phyloP scores from a whole-genome alignment of 192 early-diverging fungal species.

The Backusella psychrophila region DNA sequence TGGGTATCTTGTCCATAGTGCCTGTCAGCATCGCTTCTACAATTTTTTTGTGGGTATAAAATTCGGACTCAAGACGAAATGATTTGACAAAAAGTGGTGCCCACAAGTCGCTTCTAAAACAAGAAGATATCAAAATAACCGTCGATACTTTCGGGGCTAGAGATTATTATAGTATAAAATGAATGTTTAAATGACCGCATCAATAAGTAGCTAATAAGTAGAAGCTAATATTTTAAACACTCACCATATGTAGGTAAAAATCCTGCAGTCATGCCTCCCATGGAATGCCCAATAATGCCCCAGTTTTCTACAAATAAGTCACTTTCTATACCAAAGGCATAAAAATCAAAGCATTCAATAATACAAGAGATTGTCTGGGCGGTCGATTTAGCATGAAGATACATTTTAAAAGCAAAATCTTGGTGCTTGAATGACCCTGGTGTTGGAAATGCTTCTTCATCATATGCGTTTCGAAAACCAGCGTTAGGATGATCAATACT shows the following conservation, averaged over 20 bases:
- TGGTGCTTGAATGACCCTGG: background rate
- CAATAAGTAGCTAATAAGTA: no score
- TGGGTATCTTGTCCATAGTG: background rate
- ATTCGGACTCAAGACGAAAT: background rate
- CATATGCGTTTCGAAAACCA: background rate
- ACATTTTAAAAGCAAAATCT: background rate
- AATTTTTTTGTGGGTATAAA: background rate
- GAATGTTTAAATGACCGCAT: no score
- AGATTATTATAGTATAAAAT: background rate
- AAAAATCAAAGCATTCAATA: background rate
- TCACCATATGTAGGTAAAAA: background rate
- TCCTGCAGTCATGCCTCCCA: background rate
- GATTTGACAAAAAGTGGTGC: background rate
- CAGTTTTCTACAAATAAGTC: background rate
- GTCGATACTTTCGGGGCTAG: background rate
- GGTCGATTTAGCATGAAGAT: background rate
- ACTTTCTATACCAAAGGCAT: background rate
- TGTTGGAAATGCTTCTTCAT: background rate
- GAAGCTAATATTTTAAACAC: background rate
- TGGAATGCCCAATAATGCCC: background rate
- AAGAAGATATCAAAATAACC: background rate
- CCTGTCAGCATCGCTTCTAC: no score
- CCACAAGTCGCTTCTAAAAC: background rate
- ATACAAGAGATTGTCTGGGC: background rate
- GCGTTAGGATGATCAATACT: background rate